phyloP scores from a whole-genome alignment of 2,329 filamentous ascomycete genomes.

The Botrytis paeoniae region DNA sequence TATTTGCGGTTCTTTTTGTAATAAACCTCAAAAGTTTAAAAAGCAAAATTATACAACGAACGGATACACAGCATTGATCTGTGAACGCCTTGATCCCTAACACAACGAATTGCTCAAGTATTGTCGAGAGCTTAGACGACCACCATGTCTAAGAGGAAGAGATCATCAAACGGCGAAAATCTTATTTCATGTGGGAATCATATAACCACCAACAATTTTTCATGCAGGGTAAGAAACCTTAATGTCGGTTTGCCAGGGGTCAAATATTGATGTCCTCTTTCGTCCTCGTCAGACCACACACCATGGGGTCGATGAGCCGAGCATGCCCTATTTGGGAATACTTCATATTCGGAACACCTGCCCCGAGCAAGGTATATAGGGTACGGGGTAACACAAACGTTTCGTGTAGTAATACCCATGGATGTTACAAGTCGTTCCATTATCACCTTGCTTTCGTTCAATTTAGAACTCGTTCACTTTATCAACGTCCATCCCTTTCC shows the following conservation, averaged over 20 bases:
- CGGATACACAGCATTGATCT: background rate
- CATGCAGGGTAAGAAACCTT: background rate
- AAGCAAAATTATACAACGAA: background rate
- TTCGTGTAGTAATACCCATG: background rate
- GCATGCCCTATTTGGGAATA: background rate
- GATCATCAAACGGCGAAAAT: background rate
- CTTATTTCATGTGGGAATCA: background rate
- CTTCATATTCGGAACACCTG: background rate
- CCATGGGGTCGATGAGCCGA: background rate
- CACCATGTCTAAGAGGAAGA: background rate
- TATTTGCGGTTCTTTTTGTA: background rate
- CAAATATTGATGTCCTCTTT: background rate
- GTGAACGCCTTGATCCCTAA: background rate
- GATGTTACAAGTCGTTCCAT: background rate
- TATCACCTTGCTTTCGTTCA: background rate
- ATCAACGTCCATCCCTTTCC: background rate
- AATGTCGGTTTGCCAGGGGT: background rate
- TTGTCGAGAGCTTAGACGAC: background rate
- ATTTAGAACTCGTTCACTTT: background rate
- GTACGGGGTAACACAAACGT: background rate
- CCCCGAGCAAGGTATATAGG: background rate
- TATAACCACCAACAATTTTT: background rate
- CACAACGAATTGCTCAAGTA: background rate
- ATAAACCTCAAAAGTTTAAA: background rate
- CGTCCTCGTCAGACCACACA: background rate